These are phyloP conservation scores for Suillus subalutaceus DNA, from an alignment of 768 basidiomycete species.

Conservation along the genomic window DNA sequence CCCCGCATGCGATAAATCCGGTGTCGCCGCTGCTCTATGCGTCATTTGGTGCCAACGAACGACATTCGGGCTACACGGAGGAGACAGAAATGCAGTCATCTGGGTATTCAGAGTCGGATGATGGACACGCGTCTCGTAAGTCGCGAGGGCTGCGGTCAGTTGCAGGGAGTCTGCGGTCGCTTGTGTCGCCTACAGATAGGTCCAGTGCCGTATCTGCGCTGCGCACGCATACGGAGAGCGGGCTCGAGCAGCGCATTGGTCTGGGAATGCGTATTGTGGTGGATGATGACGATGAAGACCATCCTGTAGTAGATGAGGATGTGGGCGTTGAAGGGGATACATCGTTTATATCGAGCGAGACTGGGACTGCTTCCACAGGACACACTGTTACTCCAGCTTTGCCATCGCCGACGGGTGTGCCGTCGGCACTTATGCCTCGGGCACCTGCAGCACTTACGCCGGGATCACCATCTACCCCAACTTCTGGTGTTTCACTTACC, in stretches of 20 bases:
- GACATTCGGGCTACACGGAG: conserved; percentile 27
- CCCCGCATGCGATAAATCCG: conserved; percentile 13
- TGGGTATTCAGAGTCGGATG: conserved; percentile 31
- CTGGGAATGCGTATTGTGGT: conserved; percentile 18
- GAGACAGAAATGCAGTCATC: conserved; percentile 20
- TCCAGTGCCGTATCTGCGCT: conserved; percentile 22
- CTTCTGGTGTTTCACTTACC: conserved; percentile 20
- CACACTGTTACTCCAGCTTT: conserved; percentile 15
- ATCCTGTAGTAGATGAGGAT: conserved; percentile 10
- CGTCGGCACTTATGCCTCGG: conserved; percentile 12
- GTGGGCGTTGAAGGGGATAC: conserved; percentile 3
- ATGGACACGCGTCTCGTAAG: conserved; percentile 23
- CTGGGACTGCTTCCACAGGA: conserved; percentile 1
- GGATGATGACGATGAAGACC: conserved; percentile 19
- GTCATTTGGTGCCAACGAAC: conserved; percentile 41
- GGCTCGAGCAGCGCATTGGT: conserved; percentile 9
- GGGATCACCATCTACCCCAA: conserved; percentile 16
- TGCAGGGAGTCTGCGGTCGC: conserved; percentile 19
- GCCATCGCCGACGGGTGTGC: conserved; percentile 17
- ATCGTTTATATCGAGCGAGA: conserved; percentile 5
- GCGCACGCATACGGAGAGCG: conserved; percentile 21
- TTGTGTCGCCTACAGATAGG: conserved; percentile 16
- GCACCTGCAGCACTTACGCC: conserved; percentile 10
- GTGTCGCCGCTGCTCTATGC: conserved; percentile 45
- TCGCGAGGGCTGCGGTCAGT: conserved; percentile 11